phyloP scores from a whole-genome alignment of 257 asterid genomes.

The Solanum sparsipilum region DNA sequence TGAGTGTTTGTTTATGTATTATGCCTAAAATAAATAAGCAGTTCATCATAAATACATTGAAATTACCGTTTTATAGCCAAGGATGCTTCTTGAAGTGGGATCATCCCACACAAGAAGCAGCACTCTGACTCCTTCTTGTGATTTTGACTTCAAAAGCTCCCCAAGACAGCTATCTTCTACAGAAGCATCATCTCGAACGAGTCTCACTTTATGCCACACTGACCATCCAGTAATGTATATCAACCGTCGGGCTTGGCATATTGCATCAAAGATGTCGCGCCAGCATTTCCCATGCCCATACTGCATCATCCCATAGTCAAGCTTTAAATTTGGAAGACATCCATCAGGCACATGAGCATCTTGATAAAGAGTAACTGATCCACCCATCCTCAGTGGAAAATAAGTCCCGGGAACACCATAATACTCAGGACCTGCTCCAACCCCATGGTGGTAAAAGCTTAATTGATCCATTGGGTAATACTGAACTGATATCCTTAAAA shows the following conservation, averaged over 20 bases:
- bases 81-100: constrained; percentile 88
- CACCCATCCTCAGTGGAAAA: constrained; percentile 93
- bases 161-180: constrained; percentile 58
- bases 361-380: constrained; percentile 78
- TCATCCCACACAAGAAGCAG: constrained; percentile 97
- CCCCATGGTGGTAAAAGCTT: constrained; percentile 63
- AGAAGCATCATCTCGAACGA: constrained; percentile 65
- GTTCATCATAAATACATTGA: background rate
- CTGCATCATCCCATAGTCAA: constrained; percentile 58
- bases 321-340: constrained; percentile 56
- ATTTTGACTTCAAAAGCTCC: constrained; percentile 77
- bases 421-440: constrained; percentile 90
- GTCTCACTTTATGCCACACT: constrained; percentile 91
- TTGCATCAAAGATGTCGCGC: constrained; percentile 84
- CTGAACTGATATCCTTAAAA: constrained; percentile 56
- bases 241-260: constrained; percentile 68
- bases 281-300: constrained; percentile 86
- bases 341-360: constrained; percentile 99
- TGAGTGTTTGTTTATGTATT: background rate
- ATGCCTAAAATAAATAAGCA: background rate
- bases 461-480: constrained; percentile 67
- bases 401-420: constrained; percentile 80
- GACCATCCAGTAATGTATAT: constrained; percentile 95
- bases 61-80: constrained; percentile 85
- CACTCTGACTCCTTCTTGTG: constrained; percentile 98